Base-by-base conservation (phyloP, 129 eudicot species). In the Calendula officinalis region DNA sequence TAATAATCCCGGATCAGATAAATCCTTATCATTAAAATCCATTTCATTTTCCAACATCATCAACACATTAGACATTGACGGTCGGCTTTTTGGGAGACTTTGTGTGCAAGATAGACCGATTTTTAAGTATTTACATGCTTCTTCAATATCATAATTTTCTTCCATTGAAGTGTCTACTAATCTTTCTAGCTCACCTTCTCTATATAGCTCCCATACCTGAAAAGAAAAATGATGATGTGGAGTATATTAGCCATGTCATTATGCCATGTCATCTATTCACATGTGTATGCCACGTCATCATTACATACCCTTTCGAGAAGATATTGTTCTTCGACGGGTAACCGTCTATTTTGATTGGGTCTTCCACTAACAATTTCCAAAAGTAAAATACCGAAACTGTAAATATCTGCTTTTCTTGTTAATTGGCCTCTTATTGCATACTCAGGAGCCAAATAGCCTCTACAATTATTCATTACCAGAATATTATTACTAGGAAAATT, bases 401-500 rank as follows among this genome's bases (percentile, higher is more conserved):
- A 92, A n/a, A 88, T 72, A 75, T 92, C 98, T 12, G 96, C 98
- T 80, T 83, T 92, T 64, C 95, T 78, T 17, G 98, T 92, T 80
- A 92, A 57, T 77, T 80, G 87, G 61, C 98, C 98, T 63, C 87
- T 78, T 60, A 88, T 71, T 11, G 96, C 96, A 74, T 92, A 92
- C 75, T 92, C 98, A 11, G 98, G 98, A 43, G 98, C 98, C 84
- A 92, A 81, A 83, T 92, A 92, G 47, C 98, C 98, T 67, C 98
- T 92, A 69, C 62, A 70, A 41, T 51, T 40, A 71, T 14, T 41
- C 55, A 56, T 17, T 37, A 38, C 16, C 44, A n/a, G 35, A 43
- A 49, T n/a, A 77, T 54, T 46, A 53, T 30, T 55, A 36, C 38
- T n/a, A 66, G 35, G 9, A 34, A 51, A 51, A 0, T 17, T 51